Percentiles rank a stretch among this genome's conserved stretches.
Evolutionary conservation across 2,329 filamentous ascomycete species (phyloP).

Genomic region (Arachnopeziza araneosa): DNA sequence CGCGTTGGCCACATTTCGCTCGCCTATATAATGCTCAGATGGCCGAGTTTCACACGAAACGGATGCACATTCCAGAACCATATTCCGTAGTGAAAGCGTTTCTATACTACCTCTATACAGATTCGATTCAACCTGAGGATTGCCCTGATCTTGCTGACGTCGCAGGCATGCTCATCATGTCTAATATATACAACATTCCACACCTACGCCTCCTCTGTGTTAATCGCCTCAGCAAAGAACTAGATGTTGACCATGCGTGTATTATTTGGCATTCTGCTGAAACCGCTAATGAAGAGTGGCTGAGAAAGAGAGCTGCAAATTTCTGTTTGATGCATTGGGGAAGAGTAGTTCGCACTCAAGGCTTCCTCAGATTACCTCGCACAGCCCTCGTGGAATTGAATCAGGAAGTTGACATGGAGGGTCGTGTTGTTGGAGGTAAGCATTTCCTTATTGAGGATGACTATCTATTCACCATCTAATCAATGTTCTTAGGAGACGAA

Average conservation of each 20-base stretch:
- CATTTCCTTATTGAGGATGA: constrained; percentile 50
- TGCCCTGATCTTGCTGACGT: constrained; percentile 72
- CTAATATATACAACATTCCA: constrained; percentile 96
- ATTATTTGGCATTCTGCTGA: constrained; percentile 94
- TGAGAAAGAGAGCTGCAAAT: constrained; percentile 77
- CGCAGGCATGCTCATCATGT: constrained; percentile 92
- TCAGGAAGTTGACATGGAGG: constrained; percentile 88
- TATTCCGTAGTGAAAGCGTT: constrained; percentile 93
- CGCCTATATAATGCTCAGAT: constrained; percentile 90
- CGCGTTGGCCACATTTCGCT: constrained; percentile 94
- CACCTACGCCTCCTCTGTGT: constrained; percentile 87
- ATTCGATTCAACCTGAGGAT: constrained; percentile 66
- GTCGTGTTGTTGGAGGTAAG: constrained; percentile 83
- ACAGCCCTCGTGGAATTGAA: constrained; percentile 82
- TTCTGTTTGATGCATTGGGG: constrained; percentile 96
- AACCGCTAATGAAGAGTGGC: constrained; percentile 87
- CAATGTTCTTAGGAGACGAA: constrained; percentile 26
- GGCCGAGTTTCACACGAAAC: constrained; percentile 94
- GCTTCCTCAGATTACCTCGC: constrained; percentile 76
- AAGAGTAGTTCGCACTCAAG: constrained; percentile 80
- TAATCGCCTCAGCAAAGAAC: constrained; percentile 80
- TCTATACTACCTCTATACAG: constrained; percentile 93
- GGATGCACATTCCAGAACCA: constrained; percentile 96
- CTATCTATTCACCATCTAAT: constrained; percentile 13
- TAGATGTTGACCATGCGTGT: constrained; percentile 91